These are phyloP conservation scores for Paramecium octaurelia DNA, from an alignment of 73 alveolate species.

Conservation along the genomic window DNA sequence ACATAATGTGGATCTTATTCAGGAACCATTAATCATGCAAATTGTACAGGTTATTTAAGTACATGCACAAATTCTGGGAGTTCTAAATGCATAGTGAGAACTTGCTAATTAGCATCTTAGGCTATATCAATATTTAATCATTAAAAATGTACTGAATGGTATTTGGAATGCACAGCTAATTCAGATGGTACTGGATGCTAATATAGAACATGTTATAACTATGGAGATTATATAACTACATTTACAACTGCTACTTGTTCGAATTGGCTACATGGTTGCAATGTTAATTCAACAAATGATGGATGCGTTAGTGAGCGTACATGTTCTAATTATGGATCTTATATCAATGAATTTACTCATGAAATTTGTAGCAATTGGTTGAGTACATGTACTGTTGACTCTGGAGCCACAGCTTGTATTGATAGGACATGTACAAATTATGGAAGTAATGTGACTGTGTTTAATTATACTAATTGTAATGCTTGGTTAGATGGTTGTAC, in stretches of 20 bases:
- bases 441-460: background rate
- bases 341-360: background rate
- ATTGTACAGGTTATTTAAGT: background rate
- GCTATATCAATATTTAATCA: background rate
- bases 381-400: background rate
- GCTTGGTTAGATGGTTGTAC: conserved; percentile 4
- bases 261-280: background rate
- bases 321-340: background rate
- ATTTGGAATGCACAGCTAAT: background rate
- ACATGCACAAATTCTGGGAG: background rate
- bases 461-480: background rate
- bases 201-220: background rate
- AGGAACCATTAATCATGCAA: background rate
- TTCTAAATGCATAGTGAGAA: background rate
- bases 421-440: conserved; percentile 5
- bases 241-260: background rate
- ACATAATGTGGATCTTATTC: background rate
- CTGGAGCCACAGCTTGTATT: background rate
- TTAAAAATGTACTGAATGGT: conserved; percentile 5
- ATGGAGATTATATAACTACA: background rate
- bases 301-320: background rate
- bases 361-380: conserved; percentile 34
- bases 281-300: background rate
- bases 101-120: background rate
- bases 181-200: background rate